Evolutionary conservation across 805 yeast genomes (phyloP).

Genomic region (Candida sithepensis): DNA sequence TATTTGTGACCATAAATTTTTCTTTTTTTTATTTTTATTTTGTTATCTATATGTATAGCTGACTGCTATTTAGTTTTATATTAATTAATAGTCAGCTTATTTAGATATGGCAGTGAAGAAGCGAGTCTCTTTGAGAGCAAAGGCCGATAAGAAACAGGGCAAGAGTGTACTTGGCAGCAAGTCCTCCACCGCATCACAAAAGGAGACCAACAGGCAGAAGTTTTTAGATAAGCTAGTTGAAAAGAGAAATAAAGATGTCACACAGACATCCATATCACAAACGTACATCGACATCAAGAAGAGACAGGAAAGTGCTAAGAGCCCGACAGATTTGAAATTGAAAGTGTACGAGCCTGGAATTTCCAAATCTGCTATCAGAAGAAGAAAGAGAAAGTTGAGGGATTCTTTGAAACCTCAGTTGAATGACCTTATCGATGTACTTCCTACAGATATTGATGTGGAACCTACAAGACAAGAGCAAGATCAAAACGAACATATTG

Average conservation of each 20-base stretch:
- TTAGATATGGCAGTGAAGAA: conserved; percentile 46
- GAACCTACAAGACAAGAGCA: conserved; percentile 4
- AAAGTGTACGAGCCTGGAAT: conserved; percentile 35
- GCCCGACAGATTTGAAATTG: too few species aligned
- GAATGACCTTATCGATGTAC: conserved; percentile 55
- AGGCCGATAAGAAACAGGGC: conserved; percentile 32
- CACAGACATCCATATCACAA: not conserved
- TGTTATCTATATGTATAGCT: too few species aligned
- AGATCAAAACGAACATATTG: not conserved
- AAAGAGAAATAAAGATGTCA: conserved; percentile 6
- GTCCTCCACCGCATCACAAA: not conserved
- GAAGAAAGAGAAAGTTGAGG: conserved; percentile 58
- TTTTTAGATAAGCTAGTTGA: conserved; percentile 17
- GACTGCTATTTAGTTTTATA: too few species aligned
- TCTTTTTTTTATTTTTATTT: too few species aligned
- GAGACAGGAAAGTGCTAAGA: not conserved
- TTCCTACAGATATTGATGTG: conserved; percentile 32
- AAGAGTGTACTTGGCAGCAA: not conserved
- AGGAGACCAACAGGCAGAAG: conserved; percentile 9
- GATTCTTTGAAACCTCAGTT: conserved; percentile 66
- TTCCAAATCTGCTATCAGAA: conserved; percentile 62
- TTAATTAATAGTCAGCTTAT: too few species aligned
- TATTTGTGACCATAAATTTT: too few species aligned
- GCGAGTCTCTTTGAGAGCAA: conserved; percentile 43
- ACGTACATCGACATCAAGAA: not conserved